Conservation (phyloP, 306 rosid species). For the Quercus berberidifolia region DNA sequence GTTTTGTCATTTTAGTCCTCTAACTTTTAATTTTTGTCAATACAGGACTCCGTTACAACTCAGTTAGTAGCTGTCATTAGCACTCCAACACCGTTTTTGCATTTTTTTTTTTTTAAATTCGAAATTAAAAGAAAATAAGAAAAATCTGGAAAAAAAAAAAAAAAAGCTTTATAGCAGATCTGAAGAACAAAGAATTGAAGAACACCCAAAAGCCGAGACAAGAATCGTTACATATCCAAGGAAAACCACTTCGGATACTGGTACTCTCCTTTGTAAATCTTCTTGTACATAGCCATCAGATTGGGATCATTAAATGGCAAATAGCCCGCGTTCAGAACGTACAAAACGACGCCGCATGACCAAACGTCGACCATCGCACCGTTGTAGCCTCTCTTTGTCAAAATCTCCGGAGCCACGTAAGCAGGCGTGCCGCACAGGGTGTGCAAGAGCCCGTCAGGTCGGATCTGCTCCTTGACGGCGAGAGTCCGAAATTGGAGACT, state of each 20-base stretch:
- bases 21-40: no score
- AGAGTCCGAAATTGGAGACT: conserved; percentile 66
- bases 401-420: conserved; percentile 77
- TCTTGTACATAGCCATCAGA: conserved; percentile 63
- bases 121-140: no score
- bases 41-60: no score
- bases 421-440: conserved; percentile 79
- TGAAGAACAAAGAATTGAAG: no score
- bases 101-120: no score
- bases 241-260: conserved; percentile 69
- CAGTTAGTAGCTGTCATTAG: no score
- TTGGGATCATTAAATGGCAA: conserved; percentile 72
- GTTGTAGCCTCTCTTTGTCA: conserved; percentile 60
- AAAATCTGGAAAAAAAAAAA: no score
- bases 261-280: conserved; percentile 63
- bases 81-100: no score
- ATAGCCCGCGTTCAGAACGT: conserved; percentile 58
- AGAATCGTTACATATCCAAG: conserved; percentile 40
- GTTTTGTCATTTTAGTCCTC: no score
- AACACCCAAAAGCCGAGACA: conserved; percentile 40
- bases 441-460: conserved; percentile 54
- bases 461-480: conserved; percentile 52
- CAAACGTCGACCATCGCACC: conserved; percentile 69
- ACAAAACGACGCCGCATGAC: conserved; percentile 61
- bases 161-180: no score